Base-by-base conservation (phyloP, 129 eudicot genomes). In the Cynara cardunculus region DNA sequence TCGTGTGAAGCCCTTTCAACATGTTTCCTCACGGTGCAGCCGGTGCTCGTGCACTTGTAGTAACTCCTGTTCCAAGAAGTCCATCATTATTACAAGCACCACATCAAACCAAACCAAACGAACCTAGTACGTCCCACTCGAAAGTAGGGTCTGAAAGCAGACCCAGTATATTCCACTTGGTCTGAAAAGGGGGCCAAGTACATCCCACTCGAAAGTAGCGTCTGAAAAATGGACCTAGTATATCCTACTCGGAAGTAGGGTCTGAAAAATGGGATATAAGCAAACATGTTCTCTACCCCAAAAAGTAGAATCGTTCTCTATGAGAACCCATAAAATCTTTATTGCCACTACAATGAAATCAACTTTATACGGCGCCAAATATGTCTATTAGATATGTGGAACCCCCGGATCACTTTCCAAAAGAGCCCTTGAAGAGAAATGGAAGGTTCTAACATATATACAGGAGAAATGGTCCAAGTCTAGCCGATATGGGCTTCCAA, bases 1-100 rank as follows among this genome's bases (percentile, higher is more conserved):
- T 93, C 98, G 73, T 90, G 96, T 13, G 94, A 91, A 70, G 98
- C 98, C 85, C 98, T 77, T 78, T 93, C 98, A 9, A 93, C 98
- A 7, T 93, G 98, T 79, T 93, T 93, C 70, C 98, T 88, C 67
- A 93, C 98, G 0, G 89, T 87, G 88, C 98, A 93, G 41, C 98
- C 98, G 25, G 92, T 72, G 64, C 86, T 89, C 16, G 98, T 93
- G 92, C 98, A 93, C 88, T 93, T 93, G 79, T 93, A 93, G 89
- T 93, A 93, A 83, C 98, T 93, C 98, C 98, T 93, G 90, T 71
- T 61, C 5, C 49, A 74, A 76, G 22, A 85, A 70, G 27, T 26
- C 65, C 0, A 35, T 12, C 1, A 22, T 44, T 19, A 64, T 39
- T 81, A 53, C 7, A 56, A 35, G 41, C 41, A 16, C 19, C 3